Conservation (phyloP, 1,284 basidiomycete species). For the Mycena citricolor region DNA sequence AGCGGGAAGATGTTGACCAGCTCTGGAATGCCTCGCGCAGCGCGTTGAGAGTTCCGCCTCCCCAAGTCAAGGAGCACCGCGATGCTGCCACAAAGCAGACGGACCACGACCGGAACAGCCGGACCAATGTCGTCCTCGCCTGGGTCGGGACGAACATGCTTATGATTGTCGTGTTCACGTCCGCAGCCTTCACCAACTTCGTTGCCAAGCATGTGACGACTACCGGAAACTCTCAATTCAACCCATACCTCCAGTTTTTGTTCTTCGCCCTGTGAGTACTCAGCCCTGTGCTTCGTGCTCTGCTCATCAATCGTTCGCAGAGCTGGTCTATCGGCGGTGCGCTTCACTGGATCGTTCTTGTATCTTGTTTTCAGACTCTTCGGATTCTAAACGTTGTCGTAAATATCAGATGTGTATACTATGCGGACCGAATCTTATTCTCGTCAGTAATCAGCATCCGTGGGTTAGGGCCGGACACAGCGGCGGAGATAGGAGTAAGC, state of each 20-base stretch:
- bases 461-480: too few relatives aligned
- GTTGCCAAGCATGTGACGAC: conserved; percentile 51
- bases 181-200: conserved; percentile 69
- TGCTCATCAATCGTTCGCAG: conserved; percentile 36
- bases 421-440: too few relatives aligned
- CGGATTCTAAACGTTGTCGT: conserved; percentile 45
- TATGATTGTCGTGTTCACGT: conserved; percentile 84
- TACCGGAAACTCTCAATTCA: conserved; percentile 59
- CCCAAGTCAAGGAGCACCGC: conserved; percentile 76
- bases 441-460: too few relatives aligned
- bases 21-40: conserved; percentile 76
- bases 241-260: conserved; percentile 83
- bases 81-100: conserved; percentile 86
- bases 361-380: conserved; percentile 78
- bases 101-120: conserved; percentile 82
- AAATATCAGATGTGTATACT: too few relatives aligned
- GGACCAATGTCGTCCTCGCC: conserved; percentile 81
- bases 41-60: conserved; percentile 63
- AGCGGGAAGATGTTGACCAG: conserved; percentile 82
- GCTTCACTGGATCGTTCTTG: conserved; percentile 74
- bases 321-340: conserved; percentile 74
- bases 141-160: conserved; percentile 87
- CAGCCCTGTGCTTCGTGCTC: conserved; percentile 10
- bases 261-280: conserved; percentile 75
- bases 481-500: too few relatives aligned